Evolutionary conservation across 2,329 filamentous ascomycete species (phyloP), one percentile per base, ranked within the genome.

Genomic region (Phyllosticta citriasiana): DNA sequence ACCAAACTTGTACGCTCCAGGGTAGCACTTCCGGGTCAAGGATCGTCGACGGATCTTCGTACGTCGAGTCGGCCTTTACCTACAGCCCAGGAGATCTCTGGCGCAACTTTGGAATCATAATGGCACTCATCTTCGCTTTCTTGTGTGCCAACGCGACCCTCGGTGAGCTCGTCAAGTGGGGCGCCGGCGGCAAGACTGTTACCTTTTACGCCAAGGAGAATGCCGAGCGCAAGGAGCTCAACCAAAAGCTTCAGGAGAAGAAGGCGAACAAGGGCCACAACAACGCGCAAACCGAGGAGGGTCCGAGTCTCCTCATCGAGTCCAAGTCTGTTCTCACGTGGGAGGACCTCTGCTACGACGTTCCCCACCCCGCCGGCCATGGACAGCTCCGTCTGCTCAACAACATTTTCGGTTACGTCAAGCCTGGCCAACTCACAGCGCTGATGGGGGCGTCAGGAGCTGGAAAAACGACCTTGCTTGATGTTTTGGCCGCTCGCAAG

Each of bases 381-480:
- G 80, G 80, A 16, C 84, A 93, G 68, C 77, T 80, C 2, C 83
- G 91, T n/a, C 77, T 89, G 1, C 76, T 90, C 55, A 87, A 89
- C 67, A 80, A 84, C 4, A 83, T 94, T 63, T 86, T 80, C 62
- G 90, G 90, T 1, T 93, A 89, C 66, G 89, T 85, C 1, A 91
- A 91, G 68, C 90, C 90, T 0, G 89, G 90, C 19, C 75, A 88
- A 19, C 86, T 95, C 82, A 85, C 90, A 53, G 90, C 90, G 0
- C 77, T 95, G 1, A 89, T 94, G 79, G 91, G 91, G 59, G 88
- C 88, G 1, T 82, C 79, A 2, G 83, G 83, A n/a, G 91, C 90
- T 4, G 91, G 91, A 56, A 96, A 96, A 76, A 94, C 90, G 0
- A 95, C 91, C 0, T 77, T 95, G 0, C 78, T 96, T 2, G 89